Percentiles rank a stretch among this genome's conserved stretches.
Evolutionary conservation across 2,329 filamentous ascomycete genomes (phyloP).

Genomic region (Pseudocercospora eumusae): DNA sequence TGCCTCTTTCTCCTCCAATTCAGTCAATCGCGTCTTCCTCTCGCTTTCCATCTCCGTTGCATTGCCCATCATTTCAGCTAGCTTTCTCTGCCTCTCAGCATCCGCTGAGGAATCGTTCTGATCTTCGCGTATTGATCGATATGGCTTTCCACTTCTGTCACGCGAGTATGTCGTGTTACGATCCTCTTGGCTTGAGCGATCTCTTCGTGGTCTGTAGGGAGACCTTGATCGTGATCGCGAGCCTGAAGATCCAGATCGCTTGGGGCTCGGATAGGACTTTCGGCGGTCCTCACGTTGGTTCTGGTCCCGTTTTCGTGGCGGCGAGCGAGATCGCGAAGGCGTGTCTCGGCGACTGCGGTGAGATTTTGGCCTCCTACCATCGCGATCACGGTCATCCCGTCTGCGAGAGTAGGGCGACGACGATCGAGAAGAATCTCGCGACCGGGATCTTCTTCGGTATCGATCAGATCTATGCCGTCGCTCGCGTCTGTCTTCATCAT

Average conservation of each 20-base stretch:
- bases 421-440: conserved; percentile 24
- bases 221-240: conserved; percentile 41
- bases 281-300: conserved; percentile 37
- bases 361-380: conserved; percentile 28
- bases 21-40: conserved; percentile 66
- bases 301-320: conserved; percentile 41
- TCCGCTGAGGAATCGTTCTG: conserved; percentile 33
- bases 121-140: conserved; percentile 34
- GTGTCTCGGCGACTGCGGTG: conserved; percentile 34
- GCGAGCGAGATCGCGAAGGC: conserved; percentile 43
- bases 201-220: conserved; percentile 32
- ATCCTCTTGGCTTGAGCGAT: conserved; percentile 19
- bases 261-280: conserved; percentile 40
- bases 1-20: conserved; percentile 66
- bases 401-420: conserved; percentile 30
- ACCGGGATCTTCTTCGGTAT: conserved; percentile 29
- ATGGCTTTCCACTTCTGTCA: conserved; percentile 25
- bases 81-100: conserved; percentile 41
- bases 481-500: conserved; percentile 38
- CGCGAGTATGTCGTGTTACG: conserved; percentile 29
- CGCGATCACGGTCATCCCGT: conserved; percentile 26
- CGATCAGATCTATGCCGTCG: conserved; percentile 37
- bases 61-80: conserved; percentile 46
- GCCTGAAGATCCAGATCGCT: conserved; percentile 40
- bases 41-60: conserved; percentile 67